phyloP scores from a whole-genome alignment of 805 yeast species.

The Candida fluviatilis region DNA sequence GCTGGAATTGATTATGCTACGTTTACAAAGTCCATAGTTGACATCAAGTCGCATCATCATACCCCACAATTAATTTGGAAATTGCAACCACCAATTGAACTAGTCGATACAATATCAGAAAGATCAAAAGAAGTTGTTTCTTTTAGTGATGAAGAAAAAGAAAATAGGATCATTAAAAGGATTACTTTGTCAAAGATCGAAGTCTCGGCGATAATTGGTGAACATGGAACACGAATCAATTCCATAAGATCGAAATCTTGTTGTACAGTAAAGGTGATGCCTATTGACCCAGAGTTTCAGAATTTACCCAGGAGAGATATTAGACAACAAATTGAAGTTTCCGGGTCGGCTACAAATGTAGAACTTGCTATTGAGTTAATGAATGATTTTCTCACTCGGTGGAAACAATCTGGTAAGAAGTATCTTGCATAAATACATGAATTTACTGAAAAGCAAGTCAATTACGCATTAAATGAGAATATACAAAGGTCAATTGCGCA shows the following conservation, averaged over 20 bases:
- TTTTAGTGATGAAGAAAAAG: background rate
- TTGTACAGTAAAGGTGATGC: slow-evolving; percentile 20
- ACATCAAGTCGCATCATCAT: background rate
- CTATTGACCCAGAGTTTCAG: slow-evolving; percentile 3
- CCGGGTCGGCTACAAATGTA: slow-evolving; percentile 14
- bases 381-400: slow-evolving; percentile 2
- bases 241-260: slow-evolving; percentile 17
- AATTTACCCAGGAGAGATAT: slow-evolving; percentile 10
- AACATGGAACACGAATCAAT: slow-evolving; percentile 19
- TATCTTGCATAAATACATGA: slow-evolving; percentile 1
- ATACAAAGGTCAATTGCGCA: no score
- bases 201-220: slow-evolving; percentile 23
- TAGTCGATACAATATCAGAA: background rate
- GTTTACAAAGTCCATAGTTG: background rate
- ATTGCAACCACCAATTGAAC: background rate
- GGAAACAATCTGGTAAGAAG: background rate
- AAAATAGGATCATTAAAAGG: background rate
- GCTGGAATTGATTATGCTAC: background rate
- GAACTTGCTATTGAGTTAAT: slow-evolving; percentile 13
- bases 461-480: no score
- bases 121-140: background rate
- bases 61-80: background rate
- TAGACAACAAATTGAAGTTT: slow-evolving; percentile 14
- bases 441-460: no score
- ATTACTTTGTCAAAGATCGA: background rate